Conservation (phyloP, 805 yeast species). For the Clavispora vitiphila region DNA sequence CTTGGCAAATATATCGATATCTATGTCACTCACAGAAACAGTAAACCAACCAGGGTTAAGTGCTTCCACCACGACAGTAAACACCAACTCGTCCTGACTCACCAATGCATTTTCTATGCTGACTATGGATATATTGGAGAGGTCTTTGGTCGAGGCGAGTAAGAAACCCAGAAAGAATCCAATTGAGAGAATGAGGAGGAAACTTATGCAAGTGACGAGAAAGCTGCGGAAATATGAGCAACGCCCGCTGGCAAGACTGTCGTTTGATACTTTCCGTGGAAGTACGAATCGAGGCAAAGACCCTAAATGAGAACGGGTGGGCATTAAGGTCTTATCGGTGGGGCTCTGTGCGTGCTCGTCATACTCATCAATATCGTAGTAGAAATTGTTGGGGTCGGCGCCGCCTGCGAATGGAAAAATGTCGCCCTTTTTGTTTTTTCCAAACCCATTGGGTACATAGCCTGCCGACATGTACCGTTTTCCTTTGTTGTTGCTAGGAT, state of each 20-base stretch:
- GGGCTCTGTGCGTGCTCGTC: slow-evolving; percentile 26
- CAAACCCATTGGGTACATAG: slow-evolving; percentile 16
- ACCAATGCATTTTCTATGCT: slow-evolving; percentile 69
- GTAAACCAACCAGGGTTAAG: slow-evolving; percentile 84
- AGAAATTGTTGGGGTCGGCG: slow-evolving; percentile 23
- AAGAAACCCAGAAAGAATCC: slow-evolving; percentile 84
- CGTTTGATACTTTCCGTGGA: slow-evolving; percentile 25
- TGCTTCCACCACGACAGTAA: slow-evolving; percentile 72
- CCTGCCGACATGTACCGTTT: slow-evolving; percentile 38
- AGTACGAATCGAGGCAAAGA: slow-evolving; percentile 22
- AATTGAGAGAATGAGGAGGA: slow-evolving; percentile 50
- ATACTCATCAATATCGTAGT: slow-evolving; percentile 36
- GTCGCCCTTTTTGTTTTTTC: slow-evolving; percentile 14
- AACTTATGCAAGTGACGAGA: slow-evolving; percentile 40
- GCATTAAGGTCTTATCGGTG: slow-evolving; percentile 1
- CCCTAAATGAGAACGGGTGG: slow-evolving; percentile 15
- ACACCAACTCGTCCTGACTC: slow-evolving; percentile 78
- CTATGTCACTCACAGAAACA: slow-evolving; percentile 57
- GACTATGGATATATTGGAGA: slow-evolving; percentile 58
- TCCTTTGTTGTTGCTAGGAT: slow-evolving; percentile 15
- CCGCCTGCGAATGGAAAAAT: slow-evolving; percentile 33
- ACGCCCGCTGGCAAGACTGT: slow-evolving; percentile 6
- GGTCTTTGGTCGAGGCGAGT: slow-evolving; percentile 80
- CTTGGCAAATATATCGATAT: slow-evolving; percentile 81
- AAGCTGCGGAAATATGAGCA: slow-evolving; percentile 26